Percentiles rank a stretch among this genome's conserved stretches.
Evolutionary conservation across 257 asterid genomes (phyloP).

Genomic region (Leonotis leonurus): DNA sequence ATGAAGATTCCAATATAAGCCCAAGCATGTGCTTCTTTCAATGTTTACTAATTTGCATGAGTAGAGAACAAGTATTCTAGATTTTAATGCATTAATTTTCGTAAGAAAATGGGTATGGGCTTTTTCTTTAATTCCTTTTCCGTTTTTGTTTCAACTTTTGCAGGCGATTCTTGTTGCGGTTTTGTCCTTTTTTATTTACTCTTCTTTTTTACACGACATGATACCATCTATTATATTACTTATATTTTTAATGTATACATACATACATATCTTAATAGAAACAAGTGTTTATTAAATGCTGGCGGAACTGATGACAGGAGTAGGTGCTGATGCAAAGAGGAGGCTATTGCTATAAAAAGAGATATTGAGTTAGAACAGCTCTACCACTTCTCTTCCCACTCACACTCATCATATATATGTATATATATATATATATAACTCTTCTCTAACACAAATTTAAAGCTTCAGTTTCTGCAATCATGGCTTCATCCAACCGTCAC

Average conservation of each 20-base stretch:
- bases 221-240: too few relatives aligned
- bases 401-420: background rate
- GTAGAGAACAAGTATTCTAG: constrained; percentile 37
- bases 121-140: constrained; percentile 52
- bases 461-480: constrained; percentile 18
- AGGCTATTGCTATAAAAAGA: constrained; percentile 21
- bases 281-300: background rate
- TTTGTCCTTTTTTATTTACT: constrained; percentile 16
- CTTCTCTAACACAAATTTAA: background rate
- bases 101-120: constrained; percentile 44
- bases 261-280: background rate
- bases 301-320: constrained; percentile 14
- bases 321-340: constrained; percentile 16
- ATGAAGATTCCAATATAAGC: constrained; percentile 49
- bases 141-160: constrained; percentile 36
- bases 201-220: background rate
- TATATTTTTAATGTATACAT: background rate
- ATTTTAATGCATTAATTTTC: background rate
- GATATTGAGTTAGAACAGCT: background rate
- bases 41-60: constrained; percentile 58
- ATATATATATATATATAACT: too few relatives aligned
- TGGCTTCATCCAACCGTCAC: constrained; percentile 61
- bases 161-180: constrained; percentile 82
- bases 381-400: constrained; percentile 1
- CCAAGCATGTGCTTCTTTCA: constrained; percentile 58